Evolutionary conservation across 305 asterid genomes (phyloP), one percentile per base, ranked within the genome.

Genomic region (Salvia sclarea): DNA sequence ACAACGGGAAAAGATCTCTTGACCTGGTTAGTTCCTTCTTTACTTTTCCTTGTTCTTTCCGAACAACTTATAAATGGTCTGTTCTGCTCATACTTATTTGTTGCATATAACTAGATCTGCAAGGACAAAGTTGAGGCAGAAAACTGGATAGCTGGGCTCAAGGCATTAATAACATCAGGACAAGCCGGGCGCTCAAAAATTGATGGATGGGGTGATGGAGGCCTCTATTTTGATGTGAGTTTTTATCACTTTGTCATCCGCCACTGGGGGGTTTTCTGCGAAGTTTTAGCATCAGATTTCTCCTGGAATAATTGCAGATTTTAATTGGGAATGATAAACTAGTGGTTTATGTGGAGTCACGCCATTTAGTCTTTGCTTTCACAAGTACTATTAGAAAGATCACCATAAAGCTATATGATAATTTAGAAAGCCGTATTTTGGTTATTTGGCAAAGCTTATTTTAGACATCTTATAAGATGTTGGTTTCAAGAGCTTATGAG

Each of bases 1-100:
- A 83, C 84, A 82, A 86, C 88, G 96, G 97, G 63, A 93, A 91
- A 76, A 81, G 96, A 87, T 93, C 98, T 62, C 96, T 91, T 47
- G 98, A 93, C 83, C 84, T 93, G 97, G 96, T 94, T 47, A 69
- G 98, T 85, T n/a, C n/a, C n/a, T n/a, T n/a, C n/a, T n/a, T n/a
- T n/a, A n/a, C n/a, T n/a, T n/a, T n/a, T n/a, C n/a, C n/a, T n/a
- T n/a, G n/a, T n/a, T n/a, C n/a, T n/a, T n/a, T n/a, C n/a, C n/a
- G n/a, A n/a, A 8, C 0, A 10, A 20, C 35, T 33, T 35, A 20
- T 59, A 20, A 40, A 53, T 54, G 61, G 65, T 59, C 59, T 14
- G 14, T 70, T 60, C 33, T 65, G 55, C 62, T 54, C 57, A 67
- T 60, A 58, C 55, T 76, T 48, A 33, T 70, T 57, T 63, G 31